Evolutionary conservation across 1,139 yeast species (phyloP).

Genomic region (Komagataea norvegica): DNA sequence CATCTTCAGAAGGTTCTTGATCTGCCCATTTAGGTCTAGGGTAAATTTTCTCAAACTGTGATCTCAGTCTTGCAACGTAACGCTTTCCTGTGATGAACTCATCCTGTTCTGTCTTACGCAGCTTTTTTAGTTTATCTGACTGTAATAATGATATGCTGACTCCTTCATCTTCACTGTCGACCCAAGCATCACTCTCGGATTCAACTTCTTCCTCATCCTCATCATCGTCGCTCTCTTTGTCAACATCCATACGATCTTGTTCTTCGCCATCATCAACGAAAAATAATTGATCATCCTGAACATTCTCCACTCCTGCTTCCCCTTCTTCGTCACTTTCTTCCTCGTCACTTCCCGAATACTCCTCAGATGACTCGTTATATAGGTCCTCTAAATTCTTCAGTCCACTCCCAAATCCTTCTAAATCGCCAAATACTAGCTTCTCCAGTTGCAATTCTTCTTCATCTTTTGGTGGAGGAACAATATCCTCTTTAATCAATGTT

Average conservation of each 20-base stretch:
- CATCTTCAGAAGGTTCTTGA: conserved; percentile 31
- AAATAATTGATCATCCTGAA: conserved; percentile 59
- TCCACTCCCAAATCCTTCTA: conserved; percentile 68
- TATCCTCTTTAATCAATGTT: conserved; percentile 27
- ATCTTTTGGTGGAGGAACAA: conserved; percentile 62
- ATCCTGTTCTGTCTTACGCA: conserved; percentile 63
- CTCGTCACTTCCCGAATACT: conserved; percentile 20
- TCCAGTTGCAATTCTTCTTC: conserved; percentile 77
- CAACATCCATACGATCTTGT: conserved; percentile 39
- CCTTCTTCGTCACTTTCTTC: conserved; percentile 30
- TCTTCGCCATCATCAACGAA: conserved; percentile 56
- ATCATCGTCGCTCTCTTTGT: conserved; percentile 31
- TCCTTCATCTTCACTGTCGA: conserved; percentile 86
- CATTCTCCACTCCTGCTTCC: conserved; percentile 33
- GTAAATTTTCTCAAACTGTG: conserved; percentile 82
- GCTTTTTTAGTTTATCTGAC: conserved; percentile 62
- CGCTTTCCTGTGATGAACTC: conserved; percentile 55
- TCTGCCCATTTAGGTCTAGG: conserved; percentile 89
- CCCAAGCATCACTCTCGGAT: conserved; percentile 65
- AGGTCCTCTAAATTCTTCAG: conserved; percentile 34
- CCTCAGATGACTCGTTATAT: conserved; percentile 33
- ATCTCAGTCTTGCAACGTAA: conserved; percentile 67
- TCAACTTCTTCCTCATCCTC: conserved; percentile 33
- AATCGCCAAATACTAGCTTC: conserved; percentile 85
- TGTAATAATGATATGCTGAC: conserved; percentile 55